Conservation (phyloP, 164 flowering plant genomes). For the Tetrastigma voinierianum region DNA sequence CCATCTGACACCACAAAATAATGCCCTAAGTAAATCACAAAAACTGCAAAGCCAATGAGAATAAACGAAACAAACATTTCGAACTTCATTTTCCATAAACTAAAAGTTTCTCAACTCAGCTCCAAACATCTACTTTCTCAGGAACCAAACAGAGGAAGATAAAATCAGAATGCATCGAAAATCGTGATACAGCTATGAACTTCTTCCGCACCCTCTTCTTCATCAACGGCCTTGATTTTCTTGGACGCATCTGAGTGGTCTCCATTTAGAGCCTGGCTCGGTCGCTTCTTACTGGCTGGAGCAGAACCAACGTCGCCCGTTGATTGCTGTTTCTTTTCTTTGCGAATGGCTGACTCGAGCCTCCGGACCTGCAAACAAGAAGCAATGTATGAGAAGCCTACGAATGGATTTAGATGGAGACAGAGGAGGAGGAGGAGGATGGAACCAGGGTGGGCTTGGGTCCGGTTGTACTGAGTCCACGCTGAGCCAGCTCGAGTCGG, state of each 20-base stretch:
- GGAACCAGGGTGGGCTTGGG: slow-evolving; percentile 34
- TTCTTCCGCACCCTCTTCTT: slow-evolving; percentile 13
- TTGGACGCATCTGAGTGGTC: slow-evolving; percentile 20
- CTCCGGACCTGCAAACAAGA: slow-evolving; percentile 43
- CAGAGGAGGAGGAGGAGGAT: not conserved
- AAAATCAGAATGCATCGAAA: slow-evolving; percentile 1
- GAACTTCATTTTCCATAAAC: not conserved
- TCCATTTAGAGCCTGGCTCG: slow-evolving; percentile 18
- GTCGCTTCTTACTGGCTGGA: slow-evolving; percentile 27
- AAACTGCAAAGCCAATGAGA: not conserved
- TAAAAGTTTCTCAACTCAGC: not conserved
- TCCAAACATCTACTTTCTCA: not conserved
- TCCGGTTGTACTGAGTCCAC: slow-evolving; percentile 63
- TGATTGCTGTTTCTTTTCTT: slow-evolving; percentile 24
- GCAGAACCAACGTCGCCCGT: slow-evolving; percentile 4
- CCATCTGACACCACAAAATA: slow-evolving; percentile 16
- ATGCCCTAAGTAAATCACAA: not conserved
- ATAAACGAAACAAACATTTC: not conserved
- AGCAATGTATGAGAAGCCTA: not conserved
- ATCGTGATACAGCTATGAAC: slow-evolving; percentile 15
- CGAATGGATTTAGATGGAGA: not conserved
- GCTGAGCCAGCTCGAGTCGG: slow-evolving; percentile 46
- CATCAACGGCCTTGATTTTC: slow-evolving; percentile 22
- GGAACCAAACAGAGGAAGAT: not conserved
- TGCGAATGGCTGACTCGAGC: slow-evolving; percentile 47